Percentiles rank a stretch among this genome's conserved stretches.
Conservation (phyloP, 2,329 filamentous ascomycete genomes). For the Aspergillus tubingensis region DNA sequence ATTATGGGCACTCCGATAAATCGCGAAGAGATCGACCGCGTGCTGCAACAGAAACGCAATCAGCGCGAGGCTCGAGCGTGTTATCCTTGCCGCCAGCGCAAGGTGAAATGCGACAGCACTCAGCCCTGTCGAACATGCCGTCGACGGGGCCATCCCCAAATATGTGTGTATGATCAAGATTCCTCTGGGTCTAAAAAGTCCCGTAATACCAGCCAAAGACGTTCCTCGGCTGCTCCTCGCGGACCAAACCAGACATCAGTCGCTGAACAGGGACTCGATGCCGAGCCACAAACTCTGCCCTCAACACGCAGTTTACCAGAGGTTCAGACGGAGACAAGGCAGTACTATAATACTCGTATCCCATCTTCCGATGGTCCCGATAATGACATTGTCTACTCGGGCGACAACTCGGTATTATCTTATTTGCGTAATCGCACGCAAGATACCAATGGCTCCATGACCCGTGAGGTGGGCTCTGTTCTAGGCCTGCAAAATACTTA, state of each 20-base stretch:
- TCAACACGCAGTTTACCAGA: neutral
- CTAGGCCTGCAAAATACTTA: slow-evolving; percentile 36
- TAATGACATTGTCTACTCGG: slow-evolving; percentile 29
- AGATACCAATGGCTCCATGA: slow-evolving; percentile 30
- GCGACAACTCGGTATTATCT: slow-evolving; percentile 35
- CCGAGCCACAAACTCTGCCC: neutral
- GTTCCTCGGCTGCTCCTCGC: neutral
- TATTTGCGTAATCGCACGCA: slow-evolving; percentile 30
- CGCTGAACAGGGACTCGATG: neutral
- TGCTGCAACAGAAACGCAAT: slow-evolving; percentile 30
- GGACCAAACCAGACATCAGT: neutral
- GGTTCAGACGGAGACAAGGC: neutral
- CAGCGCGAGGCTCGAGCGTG: slow-evolving; percentile 35
- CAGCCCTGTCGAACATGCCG: slow-evolving; percentile 33
- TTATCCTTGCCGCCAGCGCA: slow-evolving; percentile 39
- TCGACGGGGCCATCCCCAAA: slow-evolving; percentile 30
- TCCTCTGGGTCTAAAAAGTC: neutral
- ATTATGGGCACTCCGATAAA: slow-evolving; percentile 14
- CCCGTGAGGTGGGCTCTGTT: slow-evolving; percentile 31
- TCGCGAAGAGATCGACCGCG: slow-evolving; percentile 32
- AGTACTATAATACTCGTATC: neutral
- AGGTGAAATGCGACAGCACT: slow-evolving; percentile 37
- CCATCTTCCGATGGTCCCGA: neutral
- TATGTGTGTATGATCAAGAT: slow-evolving; percentile 27
- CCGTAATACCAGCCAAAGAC: neutral